These are phyloP conservation scores for Papiliotrema fonsecae DNA, from an alignment of 1,284 basidiomycete genomes.

Conservation along the genomic window DNA sequence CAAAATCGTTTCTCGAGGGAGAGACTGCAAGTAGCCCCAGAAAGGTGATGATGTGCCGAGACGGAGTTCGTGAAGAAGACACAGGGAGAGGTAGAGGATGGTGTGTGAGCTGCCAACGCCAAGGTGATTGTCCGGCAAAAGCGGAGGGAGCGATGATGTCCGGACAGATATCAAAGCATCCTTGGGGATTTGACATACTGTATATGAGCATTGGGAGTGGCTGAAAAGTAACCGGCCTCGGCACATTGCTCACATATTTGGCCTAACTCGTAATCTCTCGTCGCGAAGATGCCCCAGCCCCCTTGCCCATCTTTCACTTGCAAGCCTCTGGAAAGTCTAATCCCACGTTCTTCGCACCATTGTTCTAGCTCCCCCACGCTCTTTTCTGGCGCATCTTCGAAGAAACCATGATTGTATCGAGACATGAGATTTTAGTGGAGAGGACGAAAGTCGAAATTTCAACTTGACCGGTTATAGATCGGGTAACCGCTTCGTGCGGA, in stretches of 20 bases:
- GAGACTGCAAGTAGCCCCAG: slow-evolving; percentile 44
- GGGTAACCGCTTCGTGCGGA: too few relatives aligned
- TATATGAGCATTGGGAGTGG: background rate
- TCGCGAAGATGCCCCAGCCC: slow-evolving; percentile 9
- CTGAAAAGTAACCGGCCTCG: background rate
- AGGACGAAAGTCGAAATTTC: background rate
- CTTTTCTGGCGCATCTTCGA: background rate
- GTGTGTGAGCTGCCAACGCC: slow-evolving; percentile 16
- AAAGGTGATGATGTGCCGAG: slow-evolving; percentile 36
- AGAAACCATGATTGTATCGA: background rate
- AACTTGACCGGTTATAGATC: too few relatives aligned
- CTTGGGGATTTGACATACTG: slow-evolving; percentile 47
- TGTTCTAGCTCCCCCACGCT: background rate
- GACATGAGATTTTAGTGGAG: background rate
- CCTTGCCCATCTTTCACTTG: slow-evolving; percentile 8
- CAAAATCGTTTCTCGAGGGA: slow-evolving; percentile 37
- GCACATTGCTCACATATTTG: slow-evolving; percentile 12
- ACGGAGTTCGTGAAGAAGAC: slow-evolving; percentile 45
- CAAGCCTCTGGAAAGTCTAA: slow-evolving; percentile 5
- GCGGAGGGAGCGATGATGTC: slow-evolving; percentile 19
- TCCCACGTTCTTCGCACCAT: slow-evolving; percentile 3
- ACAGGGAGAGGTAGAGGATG: slow-evolving; percentile 41
- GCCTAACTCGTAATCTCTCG: slow-evolving; percentile 6
- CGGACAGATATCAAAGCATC: slow-evolving; percentile 38
- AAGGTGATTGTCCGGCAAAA: background rate